Evolutionary conservation across 2,329 filamentous ascomycete genomes (phyloP), one percentile per base, ranked within the genome.

Genomic region (Exserohilum turcica): DNA sequence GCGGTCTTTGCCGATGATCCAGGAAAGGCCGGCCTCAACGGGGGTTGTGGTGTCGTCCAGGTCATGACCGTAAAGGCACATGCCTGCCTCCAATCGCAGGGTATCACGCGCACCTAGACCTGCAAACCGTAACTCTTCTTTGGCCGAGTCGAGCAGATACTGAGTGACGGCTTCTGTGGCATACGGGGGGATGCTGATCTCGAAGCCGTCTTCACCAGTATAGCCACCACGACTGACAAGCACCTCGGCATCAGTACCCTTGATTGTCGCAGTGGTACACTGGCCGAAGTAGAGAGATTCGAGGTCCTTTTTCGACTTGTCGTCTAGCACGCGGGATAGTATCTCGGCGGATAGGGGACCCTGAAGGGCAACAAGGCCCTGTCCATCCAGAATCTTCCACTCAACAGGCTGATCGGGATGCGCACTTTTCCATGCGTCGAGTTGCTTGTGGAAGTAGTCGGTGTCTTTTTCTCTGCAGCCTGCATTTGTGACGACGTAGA

Each of bases 31-130:
- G 1, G 83, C 87, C 70, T 86, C 84, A 4, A 88, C 85, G 1
- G 88, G 87, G 1, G 88, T 90, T 9, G 84, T 88, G 0, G 79
- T 79, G 52, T 96, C 93, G 73, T 95, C 87, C 32, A 99, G 84
- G 74, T 99, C 94, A 77, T 97, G 91, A n/a, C 94, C 94, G 78
- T 99, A 99, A n/a, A 99, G 83, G 76, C 94, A 99, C 93, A 99
- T 96, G 56, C 94, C 94, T 0, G 94, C 94, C 79, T 99, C 94
- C 27, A 99, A 86, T 40, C 94, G 87, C 54, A 99, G 85, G 57
- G 89, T 95, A 76, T 99, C 94, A 60, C 94, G 86, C 2, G 94
- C 91, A 8, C 92, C 94, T 0, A 99, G 84, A 3, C 94, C 94
- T 2, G 93, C 92, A 39, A 96, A 84, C 68, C 89, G 88, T 13